Evolutionary conservation across 345 rosid genomes (phyloP).

Genomic region (Citrus maxima): DNA sequence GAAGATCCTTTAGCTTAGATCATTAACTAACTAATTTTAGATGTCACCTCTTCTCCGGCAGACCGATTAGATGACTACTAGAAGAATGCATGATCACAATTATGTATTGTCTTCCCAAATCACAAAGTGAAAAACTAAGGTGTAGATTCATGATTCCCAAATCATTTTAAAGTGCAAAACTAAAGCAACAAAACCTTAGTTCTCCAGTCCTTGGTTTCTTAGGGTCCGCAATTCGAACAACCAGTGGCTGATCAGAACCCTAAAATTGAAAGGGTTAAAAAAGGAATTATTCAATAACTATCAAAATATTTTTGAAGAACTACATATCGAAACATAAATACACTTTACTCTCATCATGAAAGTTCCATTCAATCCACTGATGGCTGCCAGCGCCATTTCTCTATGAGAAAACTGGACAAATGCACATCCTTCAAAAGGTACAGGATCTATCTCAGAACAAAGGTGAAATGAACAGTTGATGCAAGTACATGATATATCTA

Average conservation of each 20-base stretch:
- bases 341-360: slow-evolving; percentile 70
- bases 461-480: neutral
- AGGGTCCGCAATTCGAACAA: slow-evolving; percentile 79
- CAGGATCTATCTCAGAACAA: slow-evolving; percentile 19
- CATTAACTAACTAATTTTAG: neutral
- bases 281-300: slow-evolving; percentile 9
- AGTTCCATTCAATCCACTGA: slow-evolving; percentile 65
- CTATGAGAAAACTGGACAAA: slow-evolving; percentile 68
- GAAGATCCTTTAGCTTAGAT: neutral
- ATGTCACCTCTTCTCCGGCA: neutral
- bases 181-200: slow-evolving; percentile 46
- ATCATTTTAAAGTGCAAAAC: slow-evolving; percentile 6
- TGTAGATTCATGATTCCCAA: neutral
- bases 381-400: slow-evolving; percentile 88
- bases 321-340: slow-evolving; percentile 11
- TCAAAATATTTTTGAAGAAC: slow-evolving; percentile 11
- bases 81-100: neutral
- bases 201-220: slow-evolving; percentile 67
- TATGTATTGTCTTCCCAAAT: neutral
- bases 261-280: slow-evolving; percentile 26
- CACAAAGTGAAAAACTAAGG: neutral
- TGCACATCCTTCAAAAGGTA: slow-evolving; percentile 62
- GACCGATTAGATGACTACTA: neutral
- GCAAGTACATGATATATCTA: neutral
- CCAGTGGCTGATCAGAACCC: slow-evolving; percentile 86